Percentiles rank a stretch among this genome's conserved stretches.
Conservation (phyloP, 2,329 filamentous ascomycete species). For the Penicillium hordei region DNA sequence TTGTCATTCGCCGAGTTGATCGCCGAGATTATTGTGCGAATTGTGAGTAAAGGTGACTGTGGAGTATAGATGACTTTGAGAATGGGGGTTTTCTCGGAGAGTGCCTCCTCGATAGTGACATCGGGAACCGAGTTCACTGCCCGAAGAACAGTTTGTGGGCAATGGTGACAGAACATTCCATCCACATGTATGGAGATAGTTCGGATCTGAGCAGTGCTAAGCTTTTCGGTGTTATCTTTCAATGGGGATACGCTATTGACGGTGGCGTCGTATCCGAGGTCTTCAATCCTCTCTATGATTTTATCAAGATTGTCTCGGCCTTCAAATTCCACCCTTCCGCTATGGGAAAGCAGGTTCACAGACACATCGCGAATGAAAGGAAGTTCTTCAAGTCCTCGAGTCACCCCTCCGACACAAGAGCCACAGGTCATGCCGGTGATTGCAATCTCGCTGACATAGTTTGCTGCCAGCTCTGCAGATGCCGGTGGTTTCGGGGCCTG, state of each 20-base stretch:
- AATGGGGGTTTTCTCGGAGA: slow-evolving; percentile 64
- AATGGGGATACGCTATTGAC: slow-evolving; percentile 49
- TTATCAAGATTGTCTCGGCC: slow-evolving; percentile 47
- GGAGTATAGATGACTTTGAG: slow-evolving; percentile 71
- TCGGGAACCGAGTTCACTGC: slow-evolving; percentile 50
- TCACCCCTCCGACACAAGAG: slow-evolving; percentile 54
- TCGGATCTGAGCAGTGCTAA: slow-evolving; percentile 40
- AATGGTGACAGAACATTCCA: slow-evolving; percentile 74
- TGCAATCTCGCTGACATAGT: slow-evolving; percentile 48
- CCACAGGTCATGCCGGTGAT: slow-evolving; percentile 61
- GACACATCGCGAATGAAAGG: slow-evolving; percentile 49
- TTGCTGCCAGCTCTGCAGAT: slow-evolving; percentile 3
- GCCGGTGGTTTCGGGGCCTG: slow-evolving; percentile 8
- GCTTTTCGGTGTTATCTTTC: slow-evolving; percentile 33
- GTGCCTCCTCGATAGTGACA: slow-evolving; percentile 41
- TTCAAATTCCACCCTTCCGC: slow-evolving; percentile 50
- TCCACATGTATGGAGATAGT: slow-evolving; percentile 66
- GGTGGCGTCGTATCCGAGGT: slow-evolving; percentile 64
- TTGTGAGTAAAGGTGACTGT: slow-evolving; percentile 65
- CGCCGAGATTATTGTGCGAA: slow-evolving; percentile 69
- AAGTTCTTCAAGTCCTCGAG: slow-evolving; percentile 47
- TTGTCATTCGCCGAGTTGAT: slow-evolving; percentile 66
- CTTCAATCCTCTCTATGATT: slow-evolving; percentile 53
- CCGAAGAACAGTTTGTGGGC: slow-evolving; percentile 52
- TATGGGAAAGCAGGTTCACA: slow-evolving; percentile 54